Evolutionary conservation across 305 asterid genomes (phyloP), one percentile per base, ranked within the genome.

Genomic region (Lippia alba): DNA sequence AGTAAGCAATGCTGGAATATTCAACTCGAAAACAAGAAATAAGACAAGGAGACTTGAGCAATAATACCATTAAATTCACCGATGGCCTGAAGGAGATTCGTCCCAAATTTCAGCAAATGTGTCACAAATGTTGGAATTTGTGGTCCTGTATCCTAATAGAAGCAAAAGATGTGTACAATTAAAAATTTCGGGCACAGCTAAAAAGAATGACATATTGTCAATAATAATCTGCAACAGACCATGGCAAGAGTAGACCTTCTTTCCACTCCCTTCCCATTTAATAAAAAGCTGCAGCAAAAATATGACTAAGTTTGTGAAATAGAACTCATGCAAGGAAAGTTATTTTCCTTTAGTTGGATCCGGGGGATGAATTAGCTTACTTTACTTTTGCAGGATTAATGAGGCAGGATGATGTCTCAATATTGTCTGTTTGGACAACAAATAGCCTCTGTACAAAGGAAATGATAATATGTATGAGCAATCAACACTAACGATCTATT

Each of bases 31-130:
- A 49, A 39, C 19, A 46, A 53, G 55, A 48, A 55, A 61, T 61
- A 62, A 56, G 55, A 62, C 19, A 59, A 48, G 53, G 45, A 71
- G 68, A 50, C 60, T 58, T 14, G 69, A 39, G 65, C 59, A 14
- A 81, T 33, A 33, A 49, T 84, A 94, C 99, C 99, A 69, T 75
- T 74, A 79, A 94, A 94, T 34, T 91, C 90, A 57, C 99, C 99
- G 59, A 94, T 77, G 61, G 92, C 95, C 81, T 94, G 99, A 74
- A 94, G 91, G 75, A 91, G 90, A 81, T 94, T 94, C 5, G 91
- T 69, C 56, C 99, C 99, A 61, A 83, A 91, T 76, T 88, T 90
- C 76, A 94, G 86, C 74, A 83, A 68, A 74, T 75, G 80, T 40
- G 83, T 79, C 61, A 94, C 95, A 32, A 50, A 16, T 39, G 96